Evolutionary conservation across 345 rosid species (phyloP), one percentile per base, ranked within the genome.

Genomic region (Diplotaxis tenuifolia): DNA sequence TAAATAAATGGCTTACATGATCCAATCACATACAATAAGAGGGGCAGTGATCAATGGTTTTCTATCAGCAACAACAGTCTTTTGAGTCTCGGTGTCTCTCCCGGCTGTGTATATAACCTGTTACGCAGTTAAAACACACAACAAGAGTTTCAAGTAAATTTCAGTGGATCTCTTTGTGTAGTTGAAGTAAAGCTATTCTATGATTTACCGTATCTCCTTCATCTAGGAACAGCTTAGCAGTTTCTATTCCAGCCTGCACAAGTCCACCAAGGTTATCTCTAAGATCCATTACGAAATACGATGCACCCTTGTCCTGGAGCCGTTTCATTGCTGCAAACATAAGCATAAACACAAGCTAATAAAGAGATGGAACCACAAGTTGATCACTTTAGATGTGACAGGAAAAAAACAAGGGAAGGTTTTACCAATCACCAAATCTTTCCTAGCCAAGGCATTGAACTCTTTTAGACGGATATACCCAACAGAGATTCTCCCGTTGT

Each of bases 211-310:
- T 94, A 71, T 91, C 86, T 28, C 98, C 98, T 83, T 87, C 82
- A 32, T 94, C 84, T 25, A 94, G 83, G 73, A 94, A 94, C 70
- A 94, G 87, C 85, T 94, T 91, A 67, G 98, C 85, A 61, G 93
- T 83, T 86, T 94, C 98, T 74, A 94, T 88, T 75, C 98, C 98
- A 70, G 96, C 97, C 98, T 91, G 96, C 25, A 94, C 97, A 34
- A 94, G 85, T 72, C 98, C 98, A 72, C 98, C 98, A 57, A 88
- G 98, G 81, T 94, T 94, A 79, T 94, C 96, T 86, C 96, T 83
- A 75, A 93, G 98, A 83, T 93, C 98, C 85, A 93, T 76, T 34
- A 93, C 78, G 29, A 91, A 91, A 84, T 80, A 91, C 18, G 82
- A 84, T 1, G 94, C 96, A 80, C 97, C 98, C 93, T 85, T 94